A percentile compares a stretch with the other conserved stretches of the same genome.
Evolutionary conservation across 306 rosid species (phyloP).

Genomic region (Lupinus albus): DNA sequence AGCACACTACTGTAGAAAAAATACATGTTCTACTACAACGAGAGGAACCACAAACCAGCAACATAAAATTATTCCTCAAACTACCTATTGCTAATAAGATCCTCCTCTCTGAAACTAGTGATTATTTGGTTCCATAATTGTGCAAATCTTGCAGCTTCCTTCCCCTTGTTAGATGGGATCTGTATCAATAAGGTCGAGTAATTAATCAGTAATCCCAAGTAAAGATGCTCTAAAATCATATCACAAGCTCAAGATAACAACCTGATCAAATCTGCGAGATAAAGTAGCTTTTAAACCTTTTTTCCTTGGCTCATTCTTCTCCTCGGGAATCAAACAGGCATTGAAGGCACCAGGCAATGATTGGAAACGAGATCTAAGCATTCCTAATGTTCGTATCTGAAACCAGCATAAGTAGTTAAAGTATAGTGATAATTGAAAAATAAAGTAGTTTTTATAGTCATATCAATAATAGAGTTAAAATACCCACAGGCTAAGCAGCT

Average conservation of each 20-base stretch:
- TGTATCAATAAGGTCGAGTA: conserved; percentile 39
- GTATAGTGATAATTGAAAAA: background rate
- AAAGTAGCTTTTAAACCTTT: conserved; percentile 88
- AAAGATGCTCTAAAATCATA: conserved; percentile 19
- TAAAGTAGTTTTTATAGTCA: background rate
- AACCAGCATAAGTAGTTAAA: conserved; percentile 39
- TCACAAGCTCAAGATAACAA: conserved; percentile 31
- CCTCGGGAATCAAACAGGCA: conserved; percentile 76
- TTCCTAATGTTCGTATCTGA: conserved; percentile 96
- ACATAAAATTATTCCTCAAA: conserved; percentile 16
- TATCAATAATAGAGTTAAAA: background rate
- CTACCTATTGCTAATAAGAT: conserved; percentile 86
- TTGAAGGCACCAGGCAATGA: conserved; percentile 94
- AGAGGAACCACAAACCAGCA: conserved; percentile 29
- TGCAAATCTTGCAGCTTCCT: conserved; percentile 92
- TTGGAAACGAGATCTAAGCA: conserved; percentile 94
- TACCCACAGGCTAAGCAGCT: background rate
- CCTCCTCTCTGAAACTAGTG: conserved; percentile 93
- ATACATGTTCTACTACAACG: background rate
- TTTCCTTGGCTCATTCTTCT: conserved; percentile 75
- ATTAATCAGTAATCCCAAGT: background rate
- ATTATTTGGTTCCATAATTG: conserved; percentile 97
- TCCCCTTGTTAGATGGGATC: conserved; percentile 74
- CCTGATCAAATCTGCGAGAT: conserved; percentile 66
- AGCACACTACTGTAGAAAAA: conserved; percentile 34